These are phyloP conservation scores for Mycena rebaudengoi DNA, from an alignment of 768 basidiomycete species.

Conservation along the genomic window DNA sequence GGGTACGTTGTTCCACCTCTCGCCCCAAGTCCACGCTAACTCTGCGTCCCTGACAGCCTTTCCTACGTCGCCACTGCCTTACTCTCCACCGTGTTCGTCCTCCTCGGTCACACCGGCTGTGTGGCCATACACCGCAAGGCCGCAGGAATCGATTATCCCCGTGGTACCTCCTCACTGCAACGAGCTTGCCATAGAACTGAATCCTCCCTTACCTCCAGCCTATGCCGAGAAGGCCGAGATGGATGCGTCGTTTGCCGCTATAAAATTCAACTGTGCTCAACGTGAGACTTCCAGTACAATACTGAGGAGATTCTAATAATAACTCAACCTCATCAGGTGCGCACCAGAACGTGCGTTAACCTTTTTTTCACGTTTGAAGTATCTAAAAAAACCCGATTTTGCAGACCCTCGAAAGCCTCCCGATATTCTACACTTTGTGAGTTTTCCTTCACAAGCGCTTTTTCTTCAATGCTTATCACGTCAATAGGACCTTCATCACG, in stretches of 20 bases:
- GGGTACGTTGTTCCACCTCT: no score
- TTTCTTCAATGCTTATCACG: neutral
- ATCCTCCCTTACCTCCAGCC: no score
- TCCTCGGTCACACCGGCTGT: constrained; percentile 30
- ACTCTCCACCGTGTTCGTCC: constrained; percentile 33
- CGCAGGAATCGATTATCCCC: constrained; percentile 40
- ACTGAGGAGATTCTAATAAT: constrained; percentile 30
- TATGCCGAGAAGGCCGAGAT: constrained; percentile 47
- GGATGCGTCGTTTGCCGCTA: constrained; percentile 34
- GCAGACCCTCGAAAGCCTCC: constrained; percentile 24
- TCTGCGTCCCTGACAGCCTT: no score
- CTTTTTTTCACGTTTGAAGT: neutral
- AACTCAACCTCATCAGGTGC: constrained; percentile 25
- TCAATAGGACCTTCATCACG: constrained; percentile 47
- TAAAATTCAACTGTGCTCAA: constrained; percentile 44
- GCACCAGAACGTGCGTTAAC: constrained; percentile 1
- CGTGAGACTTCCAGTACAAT: constrained; percentile 22
- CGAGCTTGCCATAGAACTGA: no score
- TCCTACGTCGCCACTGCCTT: constrained; percentile 28
- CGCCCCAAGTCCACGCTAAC: no score
- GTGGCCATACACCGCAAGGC: constrained; percentile 33
- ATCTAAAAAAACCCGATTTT: neutral
- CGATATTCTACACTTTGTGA: constrained; percentile 11
- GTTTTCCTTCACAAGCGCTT: neutral
- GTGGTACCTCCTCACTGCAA: no score